Evolutionary conservation across 2,329 filamentous ascomycete genomes (phyloP).

Genomic region (Penicillium nordicum): DNA sequence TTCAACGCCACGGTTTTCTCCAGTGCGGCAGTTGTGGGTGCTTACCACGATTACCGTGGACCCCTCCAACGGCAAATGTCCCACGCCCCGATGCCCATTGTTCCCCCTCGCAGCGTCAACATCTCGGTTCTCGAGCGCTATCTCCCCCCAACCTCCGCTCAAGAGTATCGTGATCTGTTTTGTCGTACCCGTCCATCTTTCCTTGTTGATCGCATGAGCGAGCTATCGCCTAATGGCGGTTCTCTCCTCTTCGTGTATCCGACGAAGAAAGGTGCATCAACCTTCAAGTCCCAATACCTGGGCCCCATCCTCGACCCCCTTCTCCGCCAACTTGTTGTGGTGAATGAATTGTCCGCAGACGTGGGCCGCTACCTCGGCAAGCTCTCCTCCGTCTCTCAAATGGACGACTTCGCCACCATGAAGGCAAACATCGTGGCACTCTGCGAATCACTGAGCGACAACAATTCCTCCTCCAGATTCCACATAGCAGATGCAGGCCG

Average conservation of each 20-base stretch:
- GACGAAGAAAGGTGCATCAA: constrained; percentile 54
- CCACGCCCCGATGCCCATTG: constrained; percentile 56
- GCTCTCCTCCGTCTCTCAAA: constrained; percentile 52
- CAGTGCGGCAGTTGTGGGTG: constrained; percentile 57
- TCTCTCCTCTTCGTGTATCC: constrained; percentile 62
- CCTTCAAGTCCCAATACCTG: constrained; percentile 59
- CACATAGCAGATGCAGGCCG: constrained; percentile 50
- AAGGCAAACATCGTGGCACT: constrained; percentile 40
- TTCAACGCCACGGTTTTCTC: constrained; percentile 62
- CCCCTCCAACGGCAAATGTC: constrained; percentile 38
- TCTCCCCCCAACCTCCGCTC: constrained; percentile 58
- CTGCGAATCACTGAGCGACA: constrained; percentile 40
- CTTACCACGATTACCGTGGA: constrained; percentile 55
- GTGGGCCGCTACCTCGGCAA: constrained; percentile 53
- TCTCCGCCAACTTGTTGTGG: constrained; percentile 56
- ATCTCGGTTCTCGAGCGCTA: constrained; percentile 62
- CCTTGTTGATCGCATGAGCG: constrained; percentile 58
- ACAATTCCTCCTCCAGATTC: constrained; percentile 40
- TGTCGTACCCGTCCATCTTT: constrained; percentile 53
- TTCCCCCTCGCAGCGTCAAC: constrained; percentile 58
- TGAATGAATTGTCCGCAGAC: constrained; percentile 58
- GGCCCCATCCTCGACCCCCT: constrained; percentile 60
- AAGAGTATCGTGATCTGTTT: constrained; percentile 61
- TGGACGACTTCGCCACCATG: constrained; percentile 55
- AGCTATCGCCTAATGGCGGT: constrained; percentile 56